A percentile compares a stretch with the other conserved stretches of the same genome.
Evolutionary conservation across 2,329 filamentous ascomycete genomes (phyloP).

Genomic region (Cladorrhinum sp.): DNA sequence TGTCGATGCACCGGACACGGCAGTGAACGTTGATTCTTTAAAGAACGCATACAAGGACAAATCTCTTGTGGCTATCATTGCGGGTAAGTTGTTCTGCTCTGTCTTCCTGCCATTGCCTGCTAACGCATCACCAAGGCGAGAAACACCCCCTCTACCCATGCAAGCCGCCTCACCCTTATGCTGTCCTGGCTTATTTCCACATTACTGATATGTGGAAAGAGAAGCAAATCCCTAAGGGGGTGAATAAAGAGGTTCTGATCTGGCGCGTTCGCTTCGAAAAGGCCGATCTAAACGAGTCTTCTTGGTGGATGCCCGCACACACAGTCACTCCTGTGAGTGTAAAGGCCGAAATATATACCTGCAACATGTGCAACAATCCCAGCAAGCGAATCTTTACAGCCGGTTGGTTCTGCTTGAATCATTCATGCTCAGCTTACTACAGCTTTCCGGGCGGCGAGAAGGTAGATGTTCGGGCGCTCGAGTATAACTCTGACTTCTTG

Average conservation of each 20-base stretch:
- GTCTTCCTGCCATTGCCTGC: background rate
- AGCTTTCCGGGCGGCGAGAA: conserved; percentile 28
- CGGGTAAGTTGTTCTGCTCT: conserved; percentile 40
- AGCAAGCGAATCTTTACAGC: conserved; percentile 39
- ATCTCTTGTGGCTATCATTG: conserved; percentile 54
- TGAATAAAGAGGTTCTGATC: conserved; percentile 31
- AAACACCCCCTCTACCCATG: conserved; percentile 47
- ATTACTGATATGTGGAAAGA: conserved; percentile 69
- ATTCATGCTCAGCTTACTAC: conserved; percentile 52
- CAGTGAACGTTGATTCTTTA: conserved; percentile 35
- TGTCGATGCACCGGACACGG: conserved; percentile 23
- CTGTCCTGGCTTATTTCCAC: conserved; percentile 66
- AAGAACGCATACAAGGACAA: conserved; percentile 44
- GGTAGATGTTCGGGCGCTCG: conserved; percentile 33
- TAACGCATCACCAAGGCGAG: conserved; percentile 39
- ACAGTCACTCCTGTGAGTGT: background rate
- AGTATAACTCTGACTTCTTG: conserved; percentile 58
- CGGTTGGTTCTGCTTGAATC: conserved; percentile 33
- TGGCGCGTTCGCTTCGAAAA: conserved; percentile 66
- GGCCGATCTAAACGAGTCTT: conserved; percentile 46
- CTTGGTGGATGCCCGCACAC: conserved; percentile 53
- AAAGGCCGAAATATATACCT: conserved; percentile 27
- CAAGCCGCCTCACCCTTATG: conserved; percentile 56
- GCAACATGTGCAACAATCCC: conserved; percentile 37
- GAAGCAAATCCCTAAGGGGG: conserved; percentile 37